phyloP scores from a whole-genome alignment of 306 rosid species.

The Canavalia gladiata region DNA sequence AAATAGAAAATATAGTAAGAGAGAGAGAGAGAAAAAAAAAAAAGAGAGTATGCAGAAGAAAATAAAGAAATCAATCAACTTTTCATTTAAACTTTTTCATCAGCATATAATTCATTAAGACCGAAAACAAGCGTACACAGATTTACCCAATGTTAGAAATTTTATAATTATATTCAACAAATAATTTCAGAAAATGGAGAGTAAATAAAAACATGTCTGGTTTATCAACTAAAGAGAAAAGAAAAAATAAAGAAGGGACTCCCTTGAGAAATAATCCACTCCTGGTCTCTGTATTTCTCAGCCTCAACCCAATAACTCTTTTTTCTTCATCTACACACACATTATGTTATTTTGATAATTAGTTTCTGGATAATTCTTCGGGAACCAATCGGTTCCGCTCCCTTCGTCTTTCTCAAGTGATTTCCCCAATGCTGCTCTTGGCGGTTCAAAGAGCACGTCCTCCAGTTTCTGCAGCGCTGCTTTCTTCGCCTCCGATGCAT shows the following conservation, averaged over 20 bases:
- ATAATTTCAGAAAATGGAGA: no score
- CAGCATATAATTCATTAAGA: not conserved
- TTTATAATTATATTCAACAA: no score
- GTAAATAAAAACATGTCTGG: no score
- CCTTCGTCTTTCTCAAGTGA: constrained; percentile 42
- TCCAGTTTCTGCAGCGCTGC: constrained; percentile 74
- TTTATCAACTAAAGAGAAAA: no score
- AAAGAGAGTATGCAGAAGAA: not conserved
- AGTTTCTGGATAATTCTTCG: constrained; percentile 58
- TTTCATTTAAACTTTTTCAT: not conserved
- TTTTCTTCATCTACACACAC: no score
- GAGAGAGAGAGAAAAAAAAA: not conserved
- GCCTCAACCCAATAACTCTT: no score
- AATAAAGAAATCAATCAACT: not conserved
- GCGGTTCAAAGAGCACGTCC: constrained; percentile 83
- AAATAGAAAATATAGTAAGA: not conserved
- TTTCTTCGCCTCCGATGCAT: constrained; percentile 59
- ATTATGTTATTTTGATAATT: no score
- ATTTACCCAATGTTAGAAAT: no score
- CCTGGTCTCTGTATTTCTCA: no score
- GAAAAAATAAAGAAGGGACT: no score
- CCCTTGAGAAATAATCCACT: no score
- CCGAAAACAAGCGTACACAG: no score
- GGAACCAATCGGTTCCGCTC: constrained; percentile 8
- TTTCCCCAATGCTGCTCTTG: constrained; percentile 71